These are phyloP conservation scores for Dactylellina haptotyla DNA, from an alignment of 2,329 filamentous ascomycete genomes.

Conservation along the genomic window DNA sequence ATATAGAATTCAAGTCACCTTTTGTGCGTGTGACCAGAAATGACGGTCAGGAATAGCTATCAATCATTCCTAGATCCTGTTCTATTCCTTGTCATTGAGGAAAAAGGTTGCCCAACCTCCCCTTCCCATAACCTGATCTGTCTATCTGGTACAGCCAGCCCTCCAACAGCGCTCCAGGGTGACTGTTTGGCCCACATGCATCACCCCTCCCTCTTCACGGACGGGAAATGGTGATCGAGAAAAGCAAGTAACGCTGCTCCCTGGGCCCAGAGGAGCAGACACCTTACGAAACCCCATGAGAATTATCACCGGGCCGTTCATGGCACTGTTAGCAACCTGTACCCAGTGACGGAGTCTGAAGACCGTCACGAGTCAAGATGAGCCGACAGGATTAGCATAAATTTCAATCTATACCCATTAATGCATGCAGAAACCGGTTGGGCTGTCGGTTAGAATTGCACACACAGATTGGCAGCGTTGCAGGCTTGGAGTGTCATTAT, in stretches of 20 bases:
- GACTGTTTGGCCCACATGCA: neutral
- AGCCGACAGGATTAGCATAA: constrained; percentile 27
- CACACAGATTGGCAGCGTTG: neutral
- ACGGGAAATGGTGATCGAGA: neutral
- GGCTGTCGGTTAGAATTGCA: neutral
- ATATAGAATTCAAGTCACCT: neutral
- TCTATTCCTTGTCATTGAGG: constrained; percentile 16
- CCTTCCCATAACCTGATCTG: constrained; percentile 10
- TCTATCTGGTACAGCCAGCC: neutral
- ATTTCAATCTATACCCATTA: neutral
- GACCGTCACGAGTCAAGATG: constrained; percentile 27
- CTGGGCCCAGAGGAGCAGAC: no score
- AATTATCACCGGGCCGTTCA: no score
- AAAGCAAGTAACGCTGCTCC: neutral
- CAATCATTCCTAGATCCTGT: neutral
- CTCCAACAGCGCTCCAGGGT: neutral
- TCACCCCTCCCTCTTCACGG: neutral
- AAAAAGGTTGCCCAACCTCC: no score
- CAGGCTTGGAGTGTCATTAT: no score
- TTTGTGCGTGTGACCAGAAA: constrained; percentile 17
- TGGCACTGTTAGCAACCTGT: neutral
- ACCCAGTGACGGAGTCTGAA: neutral
- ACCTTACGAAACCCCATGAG: no score
- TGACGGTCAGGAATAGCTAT: neutral
- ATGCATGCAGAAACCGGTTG: neutral